Evolutionary conservation across 306 rosid genomes (phyloP).

Genomic region (Clitoria ternatea): DNA sequence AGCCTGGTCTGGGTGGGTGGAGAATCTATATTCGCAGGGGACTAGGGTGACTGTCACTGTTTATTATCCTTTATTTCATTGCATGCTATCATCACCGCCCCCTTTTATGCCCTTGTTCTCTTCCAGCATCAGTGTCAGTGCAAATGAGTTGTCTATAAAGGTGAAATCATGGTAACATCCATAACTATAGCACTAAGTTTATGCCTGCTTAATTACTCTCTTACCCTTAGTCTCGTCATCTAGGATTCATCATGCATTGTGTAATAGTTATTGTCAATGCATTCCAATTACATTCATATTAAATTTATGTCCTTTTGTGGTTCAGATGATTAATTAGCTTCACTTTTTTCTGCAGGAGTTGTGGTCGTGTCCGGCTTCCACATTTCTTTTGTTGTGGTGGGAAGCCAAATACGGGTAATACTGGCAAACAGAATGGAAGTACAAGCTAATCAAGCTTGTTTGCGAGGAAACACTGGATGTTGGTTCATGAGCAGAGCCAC

Average conservation of each 20-base stretch:
- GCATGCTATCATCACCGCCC: not conserved
- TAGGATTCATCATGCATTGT: not conserved
- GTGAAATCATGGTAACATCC: not conserved
- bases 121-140: not conserved
- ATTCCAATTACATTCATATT: not conserved
- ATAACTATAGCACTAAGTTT: not conserved
- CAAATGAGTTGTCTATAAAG: not conserved
- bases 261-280: too few species aligned
- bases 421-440: slow-evolving; percentile 19
- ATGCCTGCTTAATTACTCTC: not conserved
- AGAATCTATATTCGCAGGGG: not conserved
- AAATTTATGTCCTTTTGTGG: not conserved
- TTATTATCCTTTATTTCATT: not conserved
- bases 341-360: slow-evolving; percentile 22
- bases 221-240: not conserved
- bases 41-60: not conserved
- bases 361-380: slow-evolving; percentile 45
- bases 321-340: not conserved
- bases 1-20: not conserved
- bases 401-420: slow-evolving; percentile 11
- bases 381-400: slow-evolving; percentile 48
- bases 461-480: slow-evolving; percentile 5
- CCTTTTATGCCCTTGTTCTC: not conserved
- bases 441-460: slow-evolving; percentile 22
- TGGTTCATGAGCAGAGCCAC: slow-evolving; percentile 11